Base-by-base conservation (phyloP, 2,329 filamentous ascomycete species). In the Phyllosticta citrichinensis region DNA sequence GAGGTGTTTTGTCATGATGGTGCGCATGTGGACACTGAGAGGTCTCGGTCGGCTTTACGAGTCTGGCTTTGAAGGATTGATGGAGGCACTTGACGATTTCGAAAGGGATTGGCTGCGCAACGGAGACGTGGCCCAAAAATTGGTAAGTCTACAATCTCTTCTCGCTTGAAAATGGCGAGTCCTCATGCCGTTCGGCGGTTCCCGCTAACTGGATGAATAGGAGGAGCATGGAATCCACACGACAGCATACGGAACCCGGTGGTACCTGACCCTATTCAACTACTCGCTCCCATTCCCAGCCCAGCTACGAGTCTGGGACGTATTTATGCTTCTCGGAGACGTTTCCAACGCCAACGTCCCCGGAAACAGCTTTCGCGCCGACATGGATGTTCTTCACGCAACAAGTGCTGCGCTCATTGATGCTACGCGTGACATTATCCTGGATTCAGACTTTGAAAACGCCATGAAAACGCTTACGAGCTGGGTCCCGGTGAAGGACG, bases 251-350 rank as follows among this genome's bases (percentile, higher is more conserved):
- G 94, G 92, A 33, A 97, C 93, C 3, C 83, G 92, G 58, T 99
- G 94, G 94, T 99, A 99, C 71, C 81, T 99, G 57, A 99, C 94
- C 1, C 80, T 99, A 9, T 99, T 99, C 81, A 97, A 97, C 75
- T 88, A 97, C 69, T 95, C 91, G 17, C 89, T 99, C 57, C 94
- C 94, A 0, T 99, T 97, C 68, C 83, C 90, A 0, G 92, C 93
- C 3, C 94, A 97, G 74, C 85, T 99, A 40, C 88, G 94, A 56
- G 88, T 99, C 17, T 99, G 94, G 94, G 94, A 99, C 70, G 89
- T 97, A 1, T 97, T 97, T 75, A 91, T 99, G 83, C 84, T 99
- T 14, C 83, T 97, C 12, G 94, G 93, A 55, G 90, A 93, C 66
- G 58, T 57, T 24, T 67, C 68, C 24, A 65, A 63, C 47, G 65